Evolutionary conservation across 1,284 basidiomycete genomes (phyloP).

Genomic region (Neonothopanus nambi): DNA sequence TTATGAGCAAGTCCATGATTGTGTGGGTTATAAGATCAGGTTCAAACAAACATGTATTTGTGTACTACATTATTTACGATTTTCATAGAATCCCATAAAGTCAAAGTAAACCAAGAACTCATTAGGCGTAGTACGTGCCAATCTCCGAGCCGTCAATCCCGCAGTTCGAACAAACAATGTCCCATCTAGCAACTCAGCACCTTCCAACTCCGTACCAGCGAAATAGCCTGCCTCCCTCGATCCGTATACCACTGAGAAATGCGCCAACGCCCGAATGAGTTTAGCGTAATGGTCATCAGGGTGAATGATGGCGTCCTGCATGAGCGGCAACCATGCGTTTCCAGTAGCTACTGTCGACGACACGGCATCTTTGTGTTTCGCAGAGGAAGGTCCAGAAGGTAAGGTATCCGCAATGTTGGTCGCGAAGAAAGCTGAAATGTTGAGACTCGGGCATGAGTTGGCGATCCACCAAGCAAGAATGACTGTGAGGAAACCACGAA

Average conservation of each 20-base stretch:
- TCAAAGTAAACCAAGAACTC: slow-evolving; percentile 10
- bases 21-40: too few relatives aligned
- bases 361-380: too few relatives aligned
- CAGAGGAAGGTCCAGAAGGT: too few relatives aligned
- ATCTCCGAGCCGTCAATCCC: slow-evolving; percentile 37
- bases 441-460: slow-evolving; percentile 40
- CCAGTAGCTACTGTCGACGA: slow-evolving; percentile 11
- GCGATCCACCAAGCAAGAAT: slow-evolving; percentile 42
- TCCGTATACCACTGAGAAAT: slow-evolving; percentile 52
- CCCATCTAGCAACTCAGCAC: slow-evolving; percentile 56
- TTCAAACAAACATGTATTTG: too few relatives aligned
- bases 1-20: too few relatives aligned
- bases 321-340: slow-evolving; percentile 12
- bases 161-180: slow-evolving; percentile 58
- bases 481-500: slow-evolving; percentile 43
- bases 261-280: slow-evolving; percentile 53
- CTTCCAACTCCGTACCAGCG: slow-evolving; percentile 43
- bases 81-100: not conserved
- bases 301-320: slow-evolving; percentile 39
- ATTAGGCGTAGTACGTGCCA: not conserved
- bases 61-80: too few relatives aligned
- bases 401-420: too few relatives aligned
- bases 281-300: slow-evolving; percentile 68
- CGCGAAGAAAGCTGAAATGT: too few relatives aligned
- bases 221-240: slow-evolving; percentile 37